Percentiles rank a stretch among this genome's conserved stretches.
Conservation (phyloP, 768 basidiomycete genomes). For the Boletus vermiculosoides region DNA sequence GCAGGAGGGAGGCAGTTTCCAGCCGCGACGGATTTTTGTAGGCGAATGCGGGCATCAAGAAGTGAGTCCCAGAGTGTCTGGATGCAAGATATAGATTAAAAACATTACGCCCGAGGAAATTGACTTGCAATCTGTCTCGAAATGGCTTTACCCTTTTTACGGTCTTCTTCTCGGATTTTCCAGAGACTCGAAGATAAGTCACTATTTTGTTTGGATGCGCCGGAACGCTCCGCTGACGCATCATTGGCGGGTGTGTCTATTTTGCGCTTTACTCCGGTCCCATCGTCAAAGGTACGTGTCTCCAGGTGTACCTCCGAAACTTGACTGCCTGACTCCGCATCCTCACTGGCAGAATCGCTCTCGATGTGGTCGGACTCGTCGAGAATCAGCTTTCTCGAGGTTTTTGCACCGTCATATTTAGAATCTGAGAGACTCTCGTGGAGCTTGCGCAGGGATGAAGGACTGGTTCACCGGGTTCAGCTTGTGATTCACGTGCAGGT, state of each 20-base stretch:
- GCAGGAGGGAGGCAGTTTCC: constrained; percentile 68
- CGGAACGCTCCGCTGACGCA: constrained; percentile 11
- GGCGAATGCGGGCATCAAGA: constrained; percentile 85
- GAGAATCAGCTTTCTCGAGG: constrained; percentile 56
- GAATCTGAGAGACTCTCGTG: constrained; percentile 67
- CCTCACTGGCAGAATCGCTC: constrained; percentile 6
- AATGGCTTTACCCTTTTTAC: constrained; percentile 81
- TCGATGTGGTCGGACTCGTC: constrained; percentile 31
- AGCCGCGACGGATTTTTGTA: constrained; percentile 76
- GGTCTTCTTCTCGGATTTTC: constrained; percentile 64
- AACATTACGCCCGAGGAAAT: constrained; percentile 10
- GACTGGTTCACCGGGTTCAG: constrained; percentile 40
- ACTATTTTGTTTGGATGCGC: constrained; percentile 20
- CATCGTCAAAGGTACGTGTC: constrained; percentile 10
- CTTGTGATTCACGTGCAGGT: background rate
- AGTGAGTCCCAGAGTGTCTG: constrained; percentile 85
- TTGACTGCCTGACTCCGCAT: constrained; percentile 22
- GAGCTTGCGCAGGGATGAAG: constrained; percentile 64
- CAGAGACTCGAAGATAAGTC: constrained; percentile 54
- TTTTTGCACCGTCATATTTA: constrained; percentile 75
- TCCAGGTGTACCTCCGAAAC: constrained; percentile 15
- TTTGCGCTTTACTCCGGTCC: constrained; percentile 13
- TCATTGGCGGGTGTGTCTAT: constrained; percentile 11
- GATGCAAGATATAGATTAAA: constrained; percentile 5
- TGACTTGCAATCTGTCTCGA: constrained; percentile 73